Evolutionary conservation across 108 stramenopile genomes (phyloP), one percentile per base, ranked within the genome.

Genomic region (Nitzschia palea): DNA sequence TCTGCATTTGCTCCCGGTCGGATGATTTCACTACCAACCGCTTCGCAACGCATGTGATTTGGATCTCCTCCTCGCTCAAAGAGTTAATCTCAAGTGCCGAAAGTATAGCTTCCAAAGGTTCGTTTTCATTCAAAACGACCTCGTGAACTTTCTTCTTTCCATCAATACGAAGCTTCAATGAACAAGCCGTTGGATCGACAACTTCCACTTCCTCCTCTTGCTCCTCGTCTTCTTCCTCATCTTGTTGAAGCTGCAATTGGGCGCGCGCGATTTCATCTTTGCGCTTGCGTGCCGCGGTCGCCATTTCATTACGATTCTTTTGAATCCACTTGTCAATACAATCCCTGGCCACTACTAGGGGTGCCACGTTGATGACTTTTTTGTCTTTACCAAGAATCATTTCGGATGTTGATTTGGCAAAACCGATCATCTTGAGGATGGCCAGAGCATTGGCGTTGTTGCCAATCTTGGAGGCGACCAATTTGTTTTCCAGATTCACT

Each of bases 281-380:
- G 27, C 83, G 73, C 62, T 85, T 84, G 27, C 93, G 64, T 2
- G 76, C 70, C 3, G 87, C 87, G 2, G 83, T 75, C 8, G 86
- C 87, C 65, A 89, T 85, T 63, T 85, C 80, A 51, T 79, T 66
- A 5, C 84, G 73, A 72, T 88, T 93, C 25, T 68, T 68, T 50
- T 88, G 81, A 29, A 91, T 79, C 93, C 93, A 94, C 54, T 89
- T 87, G 32, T 91, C 93, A 44, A 94, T 89, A 44, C 62, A 71
- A 67, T 94, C 93, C 44, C 89, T 70, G 8, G 82, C 89, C 23
- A 84, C 80, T 0, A 79, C 81, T 33, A 94, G 73, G 3, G 88
- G 89, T 29, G 89, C 86, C 55, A 94, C 66, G 36, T 89, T 87
- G 22, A 90, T 80, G 50, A 89, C 73, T 34, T 76, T 82, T 57